Evolutionary conservation across 257 asterid species (phyloP).

Genomic region (Fraxinus cuspidata): DNA sequence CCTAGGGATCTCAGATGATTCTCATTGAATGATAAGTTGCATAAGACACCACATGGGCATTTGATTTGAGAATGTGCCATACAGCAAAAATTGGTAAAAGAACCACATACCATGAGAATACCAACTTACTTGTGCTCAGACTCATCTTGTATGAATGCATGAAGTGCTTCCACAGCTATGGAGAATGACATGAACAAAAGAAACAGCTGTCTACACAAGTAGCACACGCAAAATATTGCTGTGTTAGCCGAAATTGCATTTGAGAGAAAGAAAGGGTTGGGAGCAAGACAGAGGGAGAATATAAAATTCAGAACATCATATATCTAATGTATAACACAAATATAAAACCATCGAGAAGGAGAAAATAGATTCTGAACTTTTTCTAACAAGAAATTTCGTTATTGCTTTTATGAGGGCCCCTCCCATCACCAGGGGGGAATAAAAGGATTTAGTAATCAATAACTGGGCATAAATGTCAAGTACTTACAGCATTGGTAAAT

Average conservation of each 20-base stretch:
- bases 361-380: slow-evolving; percentile 11
- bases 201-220: slow-evolving; percentile 95
- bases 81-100: neutral
- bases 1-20: too few species aligned
- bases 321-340: neutral
- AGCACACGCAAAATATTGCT: slow-evolving; percentile 32
- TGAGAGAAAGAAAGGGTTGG: slow-evolving; percentile 13
- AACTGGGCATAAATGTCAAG: slow-evolving; percentile 19
- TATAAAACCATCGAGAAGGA: slow-evolving; percentile 9
- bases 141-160: slow-evolving; percentile 94
- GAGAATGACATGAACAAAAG: slow-evolving; percentile 95
- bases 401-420: slow-evolving; percentile 7
- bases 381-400: neutral
- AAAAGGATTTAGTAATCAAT: slow-evolving; percentile 3
- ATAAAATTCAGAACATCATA: neutral
- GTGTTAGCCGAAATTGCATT: slow-evolving; percentile 30
- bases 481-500: slow-evolving; percentile 94
- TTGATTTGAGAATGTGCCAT: neutral
- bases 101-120: slow-evolving; percentile 12
- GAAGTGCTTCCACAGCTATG: slow-evolving; percentile 98
- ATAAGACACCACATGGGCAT: slow-evolving; percentile 7
- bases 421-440: neutral
- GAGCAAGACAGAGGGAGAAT: slow-evolving; percentile 19
- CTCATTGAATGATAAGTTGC: neutral
- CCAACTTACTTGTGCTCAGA: slow-evolving; percentile 94